These are phyloP conservation scores for Alternaria infectoria DNA, from an alignment of 2,329 filamentous ascomycete genomes.

Conservation along the genomic window DNA sequence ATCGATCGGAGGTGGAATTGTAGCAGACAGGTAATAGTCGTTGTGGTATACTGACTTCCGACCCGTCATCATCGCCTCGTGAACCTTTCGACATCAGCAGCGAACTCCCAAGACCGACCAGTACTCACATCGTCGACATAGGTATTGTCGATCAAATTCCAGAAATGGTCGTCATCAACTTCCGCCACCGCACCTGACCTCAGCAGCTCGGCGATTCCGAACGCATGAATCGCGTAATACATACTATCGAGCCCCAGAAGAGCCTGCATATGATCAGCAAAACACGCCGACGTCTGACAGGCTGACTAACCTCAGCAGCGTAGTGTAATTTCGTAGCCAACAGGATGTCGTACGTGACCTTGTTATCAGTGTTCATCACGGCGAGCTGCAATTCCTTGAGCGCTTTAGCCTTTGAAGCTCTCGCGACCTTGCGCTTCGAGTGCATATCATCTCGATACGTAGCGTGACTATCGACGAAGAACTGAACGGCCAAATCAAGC, in stretches of 20 bases:
- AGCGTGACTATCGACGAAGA: slow-evolving; percentile 29
- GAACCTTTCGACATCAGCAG: slow-evolving; percentile 28
- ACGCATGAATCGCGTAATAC: slow-evolving; percentile 37
- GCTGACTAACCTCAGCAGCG: slow-evolving; percentile 30
- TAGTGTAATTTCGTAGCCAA: slow-evolving; percentile 40
- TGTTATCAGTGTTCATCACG: slow-evolving; percentile 13
- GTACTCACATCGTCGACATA: slow-evolving; percentile 42
- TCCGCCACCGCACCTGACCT: slow-evolving; percentile 26
- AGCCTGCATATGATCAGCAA: slow-evolving; percentile 22
- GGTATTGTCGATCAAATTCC: slow-evolving; percentile 40
- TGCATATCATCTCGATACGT: slow-evolving; percentile 27
- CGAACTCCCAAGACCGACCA: neutral
- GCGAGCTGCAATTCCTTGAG: slow-evolving; percentile 31
- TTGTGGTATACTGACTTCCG: slow-evolving; percentile 39
- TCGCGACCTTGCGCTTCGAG: slow-evolving; percentile 25
- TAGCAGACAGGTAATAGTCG: slow-evolving; percentile 33
- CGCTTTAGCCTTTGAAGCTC: slow-evolving; percentile 32
- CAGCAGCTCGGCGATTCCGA: slow-evolving; percentile 35
- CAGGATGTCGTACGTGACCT: slow-evolving; percentile 31
- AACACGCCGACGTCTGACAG: neutral
- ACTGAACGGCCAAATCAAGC: slow-evolving; percentile 39
- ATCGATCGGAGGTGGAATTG: slow-evolving; percentile 22
- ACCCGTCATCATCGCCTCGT: slow-evolving; percentile 36
- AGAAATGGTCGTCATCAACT: slow-evolving; percentile 37
- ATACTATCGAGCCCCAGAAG: slow-evolving; percentile 33